phyloP scores from a whole-genome alignment of 345 rosid genomes.

The Microcos paniculata region DNA sequence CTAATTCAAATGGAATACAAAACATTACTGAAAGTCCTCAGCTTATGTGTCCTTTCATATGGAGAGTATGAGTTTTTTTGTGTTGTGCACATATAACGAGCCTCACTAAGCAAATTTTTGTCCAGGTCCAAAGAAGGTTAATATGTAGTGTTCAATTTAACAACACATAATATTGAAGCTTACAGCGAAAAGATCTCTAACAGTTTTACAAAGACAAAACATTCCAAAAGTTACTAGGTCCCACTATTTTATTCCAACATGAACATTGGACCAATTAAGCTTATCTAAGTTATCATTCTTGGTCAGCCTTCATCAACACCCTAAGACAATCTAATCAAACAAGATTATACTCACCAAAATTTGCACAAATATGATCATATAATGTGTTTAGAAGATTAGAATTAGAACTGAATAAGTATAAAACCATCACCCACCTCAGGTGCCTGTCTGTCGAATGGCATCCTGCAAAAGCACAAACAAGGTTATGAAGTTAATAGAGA shows the following conservation, averaged over 20 bases:
- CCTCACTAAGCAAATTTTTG: not conserved
- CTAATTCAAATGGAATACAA: not conserved
- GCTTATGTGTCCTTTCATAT: not conserved
- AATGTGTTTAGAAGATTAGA: slow-evolving; percentile 6
- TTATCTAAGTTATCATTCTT: not conserved
- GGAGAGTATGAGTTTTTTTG: not conserved
- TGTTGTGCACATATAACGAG: not conserved
- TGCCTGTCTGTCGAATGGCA: slow-evolving; percentile 52
- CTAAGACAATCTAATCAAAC: not conserved
- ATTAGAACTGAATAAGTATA: not conserved
- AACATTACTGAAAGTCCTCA: not conserved
- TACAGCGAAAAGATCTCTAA: not conserved
- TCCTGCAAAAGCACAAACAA: slow-evolving; percentile 45
- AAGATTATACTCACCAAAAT: not conserved
- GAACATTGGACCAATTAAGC: not conserved
- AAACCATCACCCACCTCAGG: slow-evolving; percentile 56
- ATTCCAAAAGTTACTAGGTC: not conserved
- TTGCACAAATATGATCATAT: not conserved
- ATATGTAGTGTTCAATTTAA: not conserved
- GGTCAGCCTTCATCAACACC: not conserved
- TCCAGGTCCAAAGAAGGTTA: not conserved
- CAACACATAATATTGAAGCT: not conserved
- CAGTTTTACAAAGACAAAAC: not conserved
- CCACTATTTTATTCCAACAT: not conserved
- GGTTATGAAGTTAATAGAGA: not conserved